A percentile compares a stretch with the other conserved stretches of the same genome.
Conservation (phyloP, 2,329 filamentous ascomycete genomes). For the Xylaria sp. region DNA sequence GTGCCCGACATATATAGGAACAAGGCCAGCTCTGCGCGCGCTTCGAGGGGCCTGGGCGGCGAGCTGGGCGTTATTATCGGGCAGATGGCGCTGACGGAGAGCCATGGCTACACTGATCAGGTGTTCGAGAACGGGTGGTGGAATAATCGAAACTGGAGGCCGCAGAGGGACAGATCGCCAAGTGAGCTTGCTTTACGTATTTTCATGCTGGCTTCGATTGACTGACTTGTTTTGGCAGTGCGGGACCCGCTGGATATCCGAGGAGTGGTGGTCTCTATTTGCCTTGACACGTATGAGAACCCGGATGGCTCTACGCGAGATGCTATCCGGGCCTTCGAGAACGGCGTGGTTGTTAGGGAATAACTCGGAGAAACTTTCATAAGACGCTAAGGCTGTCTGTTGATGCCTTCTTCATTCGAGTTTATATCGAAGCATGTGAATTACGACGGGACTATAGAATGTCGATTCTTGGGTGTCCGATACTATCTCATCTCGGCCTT, state of each 20-base stretch:
- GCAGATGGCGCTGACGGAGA: conserved; percentile 30
- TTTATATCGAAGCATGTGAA: not conserved
- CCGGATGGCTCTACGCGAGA: not conserved
- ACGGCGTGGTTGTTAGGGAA: conserved; percentile 4
- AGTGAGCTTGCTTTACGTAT: not conserved
- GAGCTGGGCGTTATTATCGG: conserved; percentile 26
- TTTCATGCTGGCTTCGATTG: not conserved
- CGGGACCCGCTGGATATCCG: conserved; percentile 1
- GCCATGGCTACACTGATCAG: conserved; percentile 3
- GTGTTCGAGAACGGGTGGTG: conserved; percentile 24
- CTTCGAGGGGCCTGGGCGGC: conserved; percentile 22
- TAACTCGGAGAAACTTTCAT: not conserved
- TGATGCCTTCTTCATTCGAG: not conserved
- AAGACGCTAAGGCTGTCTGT: too few species aligned
- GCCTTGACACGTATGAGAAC: conserved; percentile 17
- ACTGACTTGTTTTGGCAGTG: not conserved
- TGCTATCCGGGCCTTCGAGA: conserved; percentile 16
- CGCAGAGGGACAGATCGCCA: not conserved
- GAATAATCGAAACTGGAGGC: conserved; percentile 1
- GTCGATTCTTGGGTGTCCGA: not conserved
- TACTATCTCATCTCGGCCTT: not conserved
- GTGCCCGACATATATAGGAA: conserved; percentile 25
- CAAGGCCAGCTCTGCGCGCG: not conserved
- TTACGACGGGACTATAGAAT: not conserved
- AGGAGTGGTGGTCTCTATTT: conserved; percentile 28